Conservation (phyloP, 164 flowering plant species). For the Nymphaea thermarum region DNA sequence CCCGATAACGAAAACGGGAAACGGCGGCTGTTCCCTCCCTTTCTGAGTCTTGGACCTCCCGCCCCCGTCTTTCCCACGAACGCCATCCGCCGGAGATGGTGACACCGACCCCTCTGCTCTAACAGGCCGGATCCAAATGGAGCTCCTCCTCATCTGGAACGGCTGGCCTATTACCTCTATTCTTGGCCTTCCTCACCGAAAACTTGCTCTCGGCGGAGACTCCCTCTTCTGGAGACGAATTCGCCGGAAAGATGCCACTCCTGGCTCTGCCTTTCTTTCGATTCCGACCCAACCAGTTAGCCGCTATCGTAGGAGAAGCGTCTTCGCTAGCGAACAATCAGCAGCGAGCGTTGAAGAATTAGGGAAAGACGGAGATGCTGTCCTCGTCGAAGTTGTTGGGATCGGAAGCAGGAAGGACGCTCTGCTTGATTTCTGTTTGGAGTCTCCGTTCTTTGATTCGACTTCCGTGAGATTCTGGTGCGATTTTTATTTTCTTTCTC, state of each 20-base stretch:
- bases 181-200: background rate
- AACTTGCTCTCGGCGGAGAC: background rate
- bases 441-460: constrained; percentile 37
- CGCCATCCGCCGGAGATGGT: background rate
- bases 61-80: background rate
- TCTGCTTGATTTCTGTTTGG: constrained; percentile 54
- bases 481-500: background rate
- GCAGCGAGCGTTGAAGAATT: background rate
- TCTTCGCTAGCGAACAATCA: background rate
- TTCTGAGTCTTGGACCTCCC: background rate
- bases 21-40: too few relatives aligned
- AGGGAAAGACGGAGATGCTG: constrained; percentile 4
- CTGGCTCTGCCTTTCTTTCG: constrained; percentile 5
- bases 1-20: too few relatives aligned
- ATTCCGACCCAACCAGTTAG: background rate
- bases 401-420: constrained; percentile 83
- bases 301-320: background rate
- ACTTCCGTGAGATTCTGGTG: constrained; percentile 66
- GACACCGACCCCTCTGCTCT: background rate
- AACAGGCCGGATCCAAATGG: background rate
- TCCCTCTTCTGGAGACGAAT: background rate
- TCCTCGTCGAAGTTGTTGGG: constrained; percentile 50
- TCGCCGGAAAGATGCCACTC: background rate
- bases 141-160: background rate
- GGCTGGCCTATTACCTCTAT: background rate